Evolutionary conservation across 805 yeast genomes (phyloP).

Genomic region (Debaryomyces hansenii): DNA sequence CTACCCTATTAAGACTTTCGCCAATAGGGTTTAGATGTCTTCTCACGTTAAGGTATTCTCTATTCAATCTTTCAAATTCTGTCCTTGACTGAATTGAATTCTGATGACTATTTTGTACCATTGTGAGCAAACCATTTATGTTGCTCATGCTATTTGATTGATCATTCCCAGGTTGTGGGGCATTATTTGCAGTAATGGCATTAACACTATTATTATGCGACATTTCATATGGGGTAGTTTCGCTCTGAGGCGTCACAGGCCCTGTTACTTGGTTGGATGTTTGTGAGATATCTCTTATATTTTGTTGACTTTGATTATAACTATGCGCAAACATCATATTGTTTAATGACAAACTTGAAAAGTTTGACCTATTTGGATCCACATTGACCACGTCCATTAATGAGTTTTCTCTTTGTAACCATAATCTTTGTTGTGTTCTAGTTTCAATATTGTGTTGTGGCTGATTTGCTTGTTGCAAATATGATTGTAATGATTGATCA

Average conservation of each 20-base stretch:
- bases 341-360: slow-evolving; percentile 39
- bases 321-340: slow-evolving; percentile 39
- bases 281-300: slow-evolving; percentile 11
- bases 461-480: neutral
- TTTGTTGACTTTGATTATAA: slow-evolving; percentile 24
- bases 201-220: neutral
- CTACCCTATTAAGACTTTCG: slow-evolving; percentile 57
- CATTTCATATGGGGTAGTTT: neutral
- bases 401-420: slow-evolving; percentile 80
- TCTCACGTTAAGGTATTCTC: slow-evolving; percentile 70
- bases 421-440: slow-evolving; percentile 79
- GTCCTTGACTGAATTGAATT: slow-evolving; percentile 62
- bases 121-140: slow-evolving; percentile 26
- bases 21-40: slow-evolving; percentile 70
- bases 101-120: slow-evolving; percentile 32
- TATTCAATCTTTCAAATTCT: slow-evolving; percentile 75
- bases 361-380: slow-evolving; percentile 32
- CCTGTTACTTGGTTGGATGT: slow-evolving; percentile 1
- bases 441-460: slow-evolving; percentile 41
- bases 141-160: slow-evolving; percentile 13
- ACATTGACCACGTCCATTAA: slow-evolving; percentile 52
- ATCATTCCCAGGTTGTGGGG: neutral
- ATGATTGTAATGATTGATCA: slow-evolving; percentile 12
- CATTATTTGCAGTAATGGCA: neutral
- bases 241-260: slow-evolving; percentile 4